A percentile compares a stretch with the other conserved stretches of the same genome.
Evolutionary conservation across 2,329 filamentous ascomycete species (phyloP).

Genomic region (Talaromyces sp.): DNA sequence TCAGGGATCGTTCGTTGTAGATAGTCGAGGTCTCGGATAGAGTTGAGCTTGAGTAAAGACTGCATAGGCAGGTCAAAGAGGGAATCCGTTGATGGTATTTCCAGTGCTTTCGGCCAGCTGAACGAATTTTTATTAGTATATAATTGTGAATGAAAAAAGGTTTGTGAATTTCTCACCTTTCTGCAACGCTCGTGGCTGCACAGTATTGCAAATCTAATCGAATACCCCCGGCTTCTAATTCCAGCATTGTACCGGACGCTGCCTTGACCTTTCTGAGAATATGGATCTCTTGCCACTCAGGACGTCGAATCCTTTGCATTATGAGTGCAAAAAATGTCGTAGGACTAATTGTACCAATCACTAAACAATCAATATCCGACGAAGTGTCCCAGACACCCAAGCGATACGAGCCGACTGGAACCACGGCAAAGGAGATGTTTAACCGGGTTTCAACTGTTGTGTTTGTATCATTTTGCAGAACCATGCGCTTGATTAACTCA

Average conservation of each 20-base stretch:
- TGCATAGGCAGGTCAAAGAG: constrained; percentile 53
- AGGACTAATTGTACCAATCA: constrained; percentile 57
- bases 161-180: constrained; percentile 33
- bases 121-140: constrained; percentile 10
- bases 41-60: constrained; percentile 58
- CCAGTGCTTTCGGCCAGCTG: constrained; percentile 32
- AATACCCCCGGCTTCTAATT: constrained; percentile 54
- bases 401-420: constrained; percentile 62
- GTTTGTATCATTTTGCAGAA: constrained; percentile 18
- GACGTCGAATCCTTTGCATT: constrained; percentile 49
- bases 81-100: constrained; percentile 46
- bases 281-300: constrained; percentile 38
- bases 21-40: constrained; percentile 58
- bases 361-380: constrained; percentile 63
- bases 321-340: constrained; percentile 58
- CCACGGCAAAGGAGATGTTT: constrained; percentile 43
- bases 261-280: constrained; percentile 56
- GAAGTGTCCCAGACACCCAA: constrained; percentile 56
- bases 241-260: constrained; percentile 58
- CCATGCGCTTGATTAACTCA: neutral
- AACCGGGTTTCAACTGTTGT: constrained; percentile 14
- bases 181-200: constrained; percentile 50
- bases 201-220: constrained; percentile 64
- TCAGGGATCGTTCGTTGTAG: constrained; percentile 57
- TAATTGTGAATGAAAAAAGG: neutral